Evolutionary conservation across 129 eudicot species (phyloP).

Genomic region (Cynara cardunculus): DNA sequence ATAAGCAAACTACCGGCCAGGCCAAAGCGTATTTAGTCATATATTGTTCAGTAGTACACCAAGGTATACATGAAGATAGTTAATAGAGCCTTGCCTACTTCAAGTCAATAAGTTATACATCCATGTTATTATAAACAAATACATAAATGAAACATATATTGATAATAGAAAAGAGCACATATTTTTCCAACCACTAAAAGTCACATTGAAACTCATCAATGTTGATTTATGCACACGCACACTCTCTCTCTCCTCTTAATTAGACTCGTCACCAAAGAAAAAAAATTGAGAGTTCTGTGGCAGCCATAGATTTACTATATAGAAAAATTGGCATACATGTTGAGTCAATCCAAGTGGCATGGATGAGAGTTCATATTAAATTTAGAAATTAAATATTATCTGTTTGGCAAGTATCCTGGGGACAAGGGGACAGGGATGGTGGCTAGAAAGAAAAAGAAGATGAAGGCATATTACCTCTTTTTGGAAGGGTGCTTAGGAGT

Average conservation of each 20-base stretch:
- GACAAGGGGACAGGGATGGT: neutral
- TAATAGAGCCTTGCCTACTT: neutral
- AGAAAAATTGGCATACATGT: neutral
- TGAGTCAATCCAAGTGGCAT: neutral
- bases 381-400: neutral
- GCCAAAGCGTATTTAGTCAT: too few species aligned
- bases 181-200: neutral
- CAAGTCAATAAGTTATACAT: neutral
- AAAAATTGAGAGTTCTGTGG: neutral
- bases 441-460: neutral
- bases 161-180: neutral
- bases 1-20: too few species aligned
- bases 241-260: neutral
- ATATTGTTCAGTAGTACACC: neutral
- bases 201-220: neutral
- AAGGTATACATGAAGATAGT: neutral
- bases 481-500: slow-evolving; percentile 53
- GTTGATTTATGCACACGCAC: neutral
- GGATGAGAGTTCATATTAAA: neutral
- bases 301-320: neutral
- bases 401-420: neutral
- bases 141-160: neutral
- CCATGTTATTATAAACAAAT: neutral
- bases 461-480: slow-evolving; percentile 52
- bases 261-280: neutral